Conservation (phyloP, 371 early-diverging fungal species). For the Paramicrosporidium saccamoebae region DNA sequence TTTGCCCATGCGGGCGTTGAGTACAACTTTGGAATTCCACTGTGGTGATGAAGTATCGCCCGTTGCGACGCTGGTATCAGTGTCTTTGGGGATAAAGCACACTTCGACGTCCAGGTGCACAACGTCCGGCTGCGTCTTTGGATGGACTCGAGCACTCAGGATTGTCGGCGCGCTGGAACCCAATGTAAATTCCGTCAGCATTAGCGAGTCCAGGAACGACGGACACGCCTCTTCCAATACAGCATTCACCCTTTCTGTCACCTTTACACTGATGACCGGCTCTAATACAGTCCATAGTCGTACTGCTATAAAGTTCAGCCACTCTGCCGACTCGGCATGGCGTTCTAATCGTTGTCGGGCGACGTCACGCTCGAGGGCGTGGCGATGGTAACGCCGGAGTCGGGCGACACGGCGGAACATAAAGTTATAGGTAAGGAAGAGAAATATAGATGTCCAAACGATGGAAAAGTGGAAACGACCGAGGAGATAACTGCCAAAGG, state of each 20-base stretch:
- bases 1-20: conserved; percentile 59
- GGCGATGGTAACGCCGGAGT: no score
- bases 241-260: conserved; percentile 29
- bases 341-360: no score
- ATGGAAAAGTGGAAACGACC: no score
- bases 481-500: no score
- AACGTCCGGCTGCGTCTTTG: conserved; percentile 33
- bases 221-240: conserved; percentile 43
- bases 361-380: no score
- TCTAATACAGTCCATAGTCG: conserved; percentile 85
- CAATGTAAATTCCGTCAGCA: conserved; percentile 70
- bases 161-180: conserved; percentile 80
- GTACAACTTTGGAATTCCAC: conserved; percentile 80
- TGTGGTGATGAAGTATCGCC: no score
- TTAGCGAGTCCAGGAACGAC: conserved; percentile 51
- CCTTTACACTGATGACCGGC: conserved; percentile 39
- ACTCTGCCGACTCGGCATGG: conserved; percentile 52
- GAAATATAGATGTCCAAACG: no score
- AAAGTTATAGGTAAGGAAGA: no score
- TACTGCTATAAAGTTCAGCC: conserved; percentile 72
- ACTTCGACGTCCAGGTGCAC: conserved; percentile 78
- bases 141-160: conserved; percentile 39
- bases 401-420: no score
- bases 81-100: conserved; percentile 53
- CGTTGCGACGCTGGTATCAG: conserved; percentile 26